Evolutionary conservation across 331 rosid genomes (phyloP), one percentile per base, ranked within the genome.

Genomic region (Pyrus hybrid): DNA sequence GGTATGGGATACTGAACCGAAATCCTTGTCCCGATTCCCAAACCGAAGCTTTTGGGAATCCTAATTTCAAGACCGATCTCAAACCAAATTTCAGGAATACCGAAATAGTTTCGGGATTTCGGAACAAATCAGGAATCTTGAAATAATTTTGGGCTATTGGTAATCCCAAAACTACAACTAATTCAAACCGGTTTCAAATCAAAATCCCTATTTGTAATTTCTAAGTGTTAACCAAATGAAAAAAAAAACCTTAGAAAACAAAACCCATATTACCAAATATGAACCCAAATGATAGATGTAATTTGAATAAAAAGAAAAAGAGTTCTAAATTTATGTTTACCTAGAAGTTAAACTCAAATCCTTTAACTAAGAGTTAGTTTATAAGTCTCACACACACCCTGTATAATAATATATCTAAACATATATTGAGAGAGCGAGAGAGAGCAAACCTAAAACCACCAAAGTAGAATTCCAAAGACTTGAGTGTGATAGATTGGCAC

Each of bases 201-300:
- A 49, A 72, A 71, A 72, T 76, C 77, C 83, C 68, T 28, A 70
- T 53, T 68, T 11, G 67, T 67, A 66, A 25, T 69, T 79, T 62
- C 72, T 70, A 74, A 71, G 60, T 26, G 28, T 26, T 26, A 26
- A 26, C 28, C 83, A 73, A 81, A 77, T 64, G 32, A 10, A 77
- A 76, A 85, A 77, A 77, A 85, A 76, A 26, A 62, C 32, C n/a
- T 56, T 7, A 2, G 11, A 66, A 78, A 77, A 49, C 37, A 62
- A 41, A 72, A 13, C 51, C 78, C 35, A 70, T 16, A 32, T 10
- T 26, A 26, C 28, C 28, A 26, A 61, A 23, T 11, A 61, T 61
- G 32, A 25, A 61, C 33, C 65, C 26, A 57, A 21, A 57, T 8
- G 26, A 70, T 1, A 8, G 20, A 26, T 29, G 62, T n/a, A 68